Evolutionary conservation across 1,284 basidiomycete species (phyloP).

Genomic region (Athelia psychrophila): DNA sequence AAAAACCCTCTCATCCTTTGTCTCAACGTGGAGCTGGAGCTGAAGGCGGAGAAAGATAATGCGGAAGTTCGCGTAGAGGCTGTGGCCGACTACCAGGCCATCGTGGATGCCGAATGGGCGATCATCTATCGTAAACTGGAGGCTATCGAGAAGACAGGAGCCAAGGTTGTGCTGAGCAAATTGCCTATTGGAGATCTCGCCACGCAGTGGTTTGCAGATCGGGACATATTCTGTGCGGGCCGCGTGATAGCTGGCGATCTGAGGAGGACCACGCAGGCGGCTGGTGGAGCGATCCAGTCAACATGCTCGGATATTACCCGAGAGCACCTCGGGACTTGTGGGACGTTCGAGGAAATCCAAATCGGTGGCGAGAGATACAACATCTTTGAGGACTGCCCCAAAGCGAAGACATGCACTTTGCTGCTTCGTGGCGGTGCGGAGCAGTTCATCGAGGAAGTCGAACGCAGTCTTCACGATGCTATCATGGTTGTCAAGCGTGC

Average conservation of each 20-base stretch:
- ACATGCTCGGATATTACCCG: constrained; percentile 91
- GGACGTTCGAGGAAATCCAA: constrained; percentile 90
- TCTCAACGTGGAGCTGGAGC: constrained; percentile 96
- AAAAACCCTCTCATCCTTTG: constrained; percentile 88
- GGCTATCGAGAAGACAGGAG: constrained; percentile 94
- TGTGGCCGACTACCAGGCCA: constrained; percentile 97
- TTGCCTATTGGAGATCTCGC: constrained; percentile 98
- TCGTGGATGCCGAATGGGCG: constrained; percentile 99
- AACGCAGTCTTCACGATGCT: constrained; percentile 95
- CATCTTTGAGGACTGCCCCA: constrained; percentile 90
- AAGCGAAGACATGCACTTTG: constrained; percentile 98
- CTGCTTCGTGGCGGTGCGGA: constrained; percentile 96
- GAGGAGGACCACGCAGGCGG: constrained; percentile 93
- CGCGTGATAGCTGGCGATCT: constrained; percentile 91
- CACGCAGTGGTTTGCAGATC: constrained; percentile 99
- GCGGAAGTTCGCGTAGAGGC: constrained; percentile 97
- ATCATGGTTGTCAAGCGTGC: constrained; percentile 99
- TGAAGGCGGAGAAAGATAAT: constrained; percentile 99
- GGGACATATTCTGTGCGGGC: constrained; percentile 98
- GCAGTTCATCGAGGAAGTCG: constrained; percentile 99
- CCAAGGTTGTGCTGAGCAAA: constrained; percentile 97
- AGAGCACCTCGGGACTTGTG: constrained; percentile 93
- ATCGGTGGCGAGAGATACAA: constrained; percentile 98
- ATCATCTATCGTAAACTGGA: constrained; percentile 99
- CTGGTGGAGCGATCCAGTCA: constrained; percentile 93